A percentile compares a stretch with the other conserved stretches of the same genome.
Conservation (phyloP, 305 asterid species). For the Petunia hybrid region DNA sequence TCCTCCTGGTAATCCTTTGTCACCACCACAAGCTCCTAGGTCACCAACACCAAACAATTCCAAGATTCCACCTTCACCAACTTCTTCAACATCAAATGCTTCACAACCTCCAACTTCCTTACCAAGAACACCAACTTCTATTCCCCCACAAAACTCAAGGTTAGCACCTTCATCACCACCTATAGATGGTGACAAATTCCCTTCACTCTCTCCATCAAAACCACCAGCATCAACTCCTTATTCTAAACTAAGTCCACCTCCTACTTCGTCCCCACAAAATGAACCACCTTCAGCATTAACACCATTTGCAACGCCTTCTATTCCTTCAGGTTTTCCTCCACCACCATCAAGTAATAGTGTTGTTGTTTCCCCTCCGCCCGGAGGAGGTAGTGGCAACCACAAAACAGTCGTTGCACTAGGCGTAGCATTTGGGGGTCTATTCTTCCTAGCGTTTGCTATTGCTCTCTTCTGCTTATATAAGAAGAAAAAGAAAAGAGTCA, state of each 20-base stretch:
- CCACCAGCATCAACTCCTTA: background rate
- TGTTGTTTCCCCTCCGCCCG: background rate
- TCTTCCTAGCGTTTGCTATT: conserved; percentile 7
- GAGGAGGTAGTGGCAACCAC: conserved; percentile 17
- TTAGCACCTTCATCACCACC: conserved; percentile 13
- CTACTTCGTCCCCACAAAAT: too few species aligned
- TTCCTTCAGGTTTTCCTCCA: background rate
- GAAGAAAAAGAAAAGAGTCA: conserved; percentile 4
- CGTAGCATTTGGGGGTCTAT: background rate
- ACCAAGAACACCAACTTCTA: background rate
- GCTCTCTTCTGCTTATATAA: background rate
- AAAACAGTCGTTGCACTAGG: background rate
- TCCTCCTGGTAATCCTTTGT: too few species aligned
- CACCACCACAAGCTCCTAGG: too few species aligned
- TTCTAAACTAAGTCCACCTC: background rate
- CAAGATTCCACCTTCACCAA: background rate
- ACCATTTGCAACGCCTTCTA: conserved; percentile 4
- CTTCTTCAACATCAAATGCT: conserved; percentile 11
- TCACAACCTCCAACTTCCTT: background rate
- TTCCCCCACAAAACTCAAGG: background rate
- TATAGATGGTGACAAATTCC: background rate
- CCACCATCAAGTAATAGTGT: conserved; percentile 22
- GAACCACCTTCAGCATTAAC: conserved; percentile 12
- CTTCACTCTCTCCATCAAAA: background rate
- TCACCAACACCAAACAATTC: background rate